A percentile compares a stretch with the other conserved stretches of the same genome.
These are phyloP conservation scores for Brassica balearica DNA, from an alignment of 441 rosid species.

Conservation along the genomic window DNA sequence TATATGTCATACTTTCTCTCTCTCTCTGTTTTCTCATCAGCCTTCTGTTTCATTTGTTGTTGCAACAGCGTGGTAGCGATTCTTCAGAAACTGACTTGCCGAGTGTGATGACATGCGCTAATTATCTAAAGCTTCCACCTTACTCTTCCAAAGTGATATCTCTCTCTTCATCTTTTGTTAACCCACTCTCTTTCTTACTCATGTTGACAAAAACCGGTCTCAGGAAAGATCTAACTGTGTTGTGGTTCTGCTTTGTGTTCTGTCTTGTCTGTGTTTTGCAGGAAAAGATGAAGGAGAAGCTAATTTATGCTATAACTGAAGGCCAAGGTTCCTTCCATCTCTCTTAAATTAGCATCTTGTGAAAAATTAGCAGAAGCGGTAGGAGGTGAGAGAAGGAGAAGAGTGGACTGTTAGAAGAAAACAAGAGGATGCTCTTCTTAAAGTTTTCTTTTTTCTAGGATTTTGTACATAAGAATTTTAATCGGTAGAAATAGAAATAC, in stretches of 20 bases:
- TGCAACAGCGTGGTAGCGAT: conserved; percentile 71
- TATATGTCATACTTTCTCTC: neutral
- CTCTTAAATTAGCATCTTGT: conserved; percentile 53
- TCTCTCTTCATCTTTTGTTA: conserved; percentile 16
- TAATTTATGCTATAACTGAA: conserved; percentile 92
- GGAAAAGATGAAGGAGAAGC: conserved; percentile 97
- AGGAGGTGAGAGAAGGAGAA: conserved; percentile 26
- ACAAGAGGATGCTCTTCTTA: conserved; percentile 28
- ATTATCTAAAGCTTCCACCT: conserved; percentile 95
- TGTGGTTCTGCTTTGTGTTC: neutral
- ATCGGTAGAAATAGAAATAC: conserved; percentile 12
- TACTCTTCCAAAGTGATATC: conserved; percentile 82
- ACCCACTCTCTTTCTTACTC: neutral
- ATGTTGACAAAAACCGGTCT: neutral
- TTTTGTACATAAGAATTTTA: conserved; percentile 36
- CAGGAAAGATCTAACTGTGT: conserved; percentile 20
- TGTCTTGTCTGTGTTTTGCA: conserved; percentile 47
- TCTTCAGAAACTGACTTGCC: conserved; percentile 83
- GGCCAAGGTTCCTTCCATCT: conserved; percentile 99
- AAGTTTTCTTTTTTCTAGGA: conserved; percentile 21
- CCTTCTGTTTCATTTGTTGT: neutral
- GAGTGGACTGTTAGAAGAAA: conserved; percentile 31
- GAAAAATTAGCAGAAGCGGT: conserved; percentile 27
- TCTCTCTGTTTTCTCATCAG: conserved; percentile 3
- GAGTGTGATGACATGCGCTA: conserved; percentile 99